These are phyloP conservation scores for Amauroascus niger DNA, from an alignment of 2,329 filamentous ascomycete genomes.

Conservation along the genomic window DNA sequence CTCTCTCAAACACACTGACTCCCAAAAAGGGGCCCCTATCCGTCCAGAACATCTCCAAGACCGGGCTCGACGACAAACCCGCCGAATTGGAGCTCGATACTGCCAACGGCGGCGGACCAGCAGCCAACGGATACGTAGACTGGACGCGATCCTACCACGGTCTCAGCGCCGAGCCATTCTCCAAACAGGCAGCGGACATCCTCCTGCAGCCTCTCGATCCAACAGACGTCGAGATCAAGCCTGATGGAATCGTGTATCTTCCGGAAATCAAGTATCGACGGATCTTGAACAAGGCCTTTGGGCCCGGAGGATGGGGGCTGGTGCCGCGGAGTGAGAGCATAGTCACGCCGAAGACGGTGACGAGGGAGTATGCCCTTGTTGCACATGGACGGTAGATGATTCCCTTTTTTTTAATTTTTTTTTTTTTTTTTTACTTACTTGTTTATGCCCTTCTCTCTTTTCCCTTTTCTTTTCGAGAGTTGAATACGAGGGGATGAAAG, in stretches of 20 bases:
- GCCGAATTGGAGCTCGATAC: conserved; percentile 23
- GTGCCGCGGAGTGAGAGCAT: conserved; percentile 78
- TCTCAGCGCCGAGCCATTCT: conserved; percentile 61
- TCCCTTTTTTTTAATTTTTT: not conserved
- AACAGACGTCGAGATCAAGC: conserved; percentile 89
- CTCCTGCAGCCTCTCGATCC: conserved; percentile 58
- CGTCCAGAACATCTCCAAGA: conserved; percentile 32
- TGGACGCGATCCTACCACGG: conserved; percentile 81
- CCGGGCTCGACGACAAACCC: conserved; percentile 30
- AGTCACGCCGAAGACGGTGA: conserved; percentile 69
- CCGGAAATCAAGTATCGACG: conserved; percentile 97
- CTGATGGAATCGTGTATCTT: conserved; percentile 90
- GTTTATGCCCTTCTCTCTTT: not conserved
- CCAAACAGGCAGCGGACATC: conserved; percentile 56
- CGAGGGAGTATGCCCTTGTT: conserved; percentile 86
- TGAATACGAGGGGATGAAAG: not conserved
- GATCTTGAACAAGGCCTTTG: conserved; percentile 82
- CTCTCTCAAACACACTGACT: conserved; percentile 12
- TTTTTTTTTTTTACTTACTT: not conserved
- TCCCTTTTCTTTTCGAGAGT: no score
- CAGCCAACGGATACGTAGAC: conserved; percentile 48
- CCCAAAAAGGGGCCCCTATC: conserved; percentile 22
- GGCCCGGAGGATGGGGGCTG: conserved; percentile 89
- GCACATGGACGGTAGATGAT: conserved; percentile 66
- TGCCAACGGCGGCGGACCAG: conserved; percentile 15